phyloP scores from a whole-genome alignment of 352 stramenopile species.

The Pythium plurisporium region DNA sequence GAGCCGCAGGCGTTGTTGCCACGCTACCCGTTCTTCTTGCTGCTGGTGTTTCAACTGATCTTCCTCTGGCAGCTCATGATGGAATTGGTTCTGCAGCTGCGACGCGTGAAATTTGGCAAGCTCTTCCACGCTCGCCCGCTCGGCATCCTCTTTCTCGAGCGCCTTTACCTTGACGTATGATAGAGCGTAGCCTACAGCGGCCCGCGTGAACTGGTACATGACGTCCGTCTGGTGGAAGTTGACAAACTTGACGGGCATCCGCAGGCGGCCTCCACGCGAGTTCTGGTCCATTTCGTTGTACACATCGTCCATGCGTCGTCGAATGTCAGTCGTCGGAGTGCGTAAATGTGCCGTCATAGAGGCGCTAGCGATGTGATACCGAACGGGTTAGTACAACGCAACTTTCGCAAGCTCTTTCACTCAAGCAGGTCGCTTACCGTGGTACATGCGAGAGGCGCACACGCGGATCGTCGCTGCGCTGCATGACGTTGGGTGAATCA shows the following conservation, averaged over 20 bases:
- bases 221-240: slow-evolving; percentile 66
- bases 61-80: background rate
- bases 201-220: slow-evolving; percentile 67
- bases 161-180: slow-evolving; percentile 54
- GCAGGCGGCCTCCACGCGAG: slow-evolving; percentile 40
- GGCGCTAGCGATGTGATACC: background rate
- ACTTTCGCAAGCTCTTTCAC: too few species aligned
- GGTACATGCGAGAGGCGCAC: slow-evolving; percentile 6
- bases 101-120: slow-evolving; percentile 22
- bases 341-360: slow-evolving; percentile 9
- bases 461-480: slow-evolving; percentile 1
- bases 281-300: slow-evolving; percentile 63
- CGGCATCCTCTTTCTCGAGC: slow-evolving; percentile 37
- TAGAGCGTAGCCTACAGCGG: slow-evolving; percentile 60
- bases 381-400: background rate
- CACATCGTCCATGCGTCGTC: slow-evolving; percentile 49
- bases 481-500: too few species aligned
- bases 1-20: slow-evolving; percentile 5
- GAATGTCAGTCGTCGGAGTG: slow-evolving; percentile 22
- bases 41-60: background rate
- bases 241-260: slow-evolving; percentile 63
- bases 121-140: slow-evolving; percentile 10
- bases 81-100: slow-evolving; percentile 16
- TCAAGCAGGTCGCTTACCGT: too few species aligned
- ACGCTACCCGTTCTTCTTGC: slow-evolving; percentile 3